phyloP scores from a whole-genome alignment of 306 rosid species.

The Glycine soja region DNA sequence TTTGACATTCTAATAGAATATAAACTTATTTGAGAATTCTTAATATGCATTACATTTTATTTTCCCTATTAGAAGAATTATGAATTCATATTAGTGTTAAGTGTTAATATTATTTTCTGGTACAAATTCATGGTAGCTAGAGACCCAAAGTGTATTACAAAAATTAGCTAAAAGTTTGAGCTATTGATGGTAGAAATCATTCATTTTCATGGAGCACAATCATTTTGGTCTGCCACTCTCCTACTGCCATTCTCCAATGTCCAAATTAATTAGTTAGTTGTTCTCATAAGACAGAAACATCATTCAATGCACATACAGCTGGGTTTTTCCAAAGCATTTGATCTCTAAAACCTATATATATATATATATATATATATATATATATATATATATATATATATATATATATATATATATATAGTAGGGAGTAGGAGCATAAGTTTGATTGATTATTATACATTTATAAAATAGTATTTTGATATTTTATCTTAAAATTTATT shows the following conservation, averaged over 20 bases:
- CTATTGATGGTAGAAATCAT: constrained; percentile 44
- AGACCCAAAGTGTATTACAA: background rate
- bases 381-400: too few relatives aligned
- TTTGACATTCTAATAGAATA: too few relatives aligned
- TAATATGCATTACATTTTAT: background rate
- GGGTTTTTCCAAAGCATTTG: background rate
- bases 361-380: too few relatives aligned
- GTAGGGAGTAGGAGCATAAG: too few relatives aligned
- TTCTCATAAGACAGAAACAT: background rate
- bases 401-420: too few relatives aligned
- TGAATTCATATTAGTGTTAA: too few relatives aligned
- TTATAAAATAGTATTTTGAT: too few relatives aligned
- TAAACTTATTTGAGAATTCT: too few relatives aligned
- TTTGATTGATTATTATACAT: too few relatives aligned
- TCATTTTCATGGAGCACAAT: constrained; percentile 42
- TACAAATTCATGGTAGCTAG: background rate
- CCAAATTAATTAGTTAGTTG: constrained; percentile 26
- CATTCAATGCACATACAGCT: constrained; percentile 6
- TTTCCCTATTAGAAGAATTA: too few relatives aligned
- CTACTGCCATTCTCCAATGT: constrained; percentile 29
- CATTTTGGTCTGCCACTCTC: constrained; percentile 57
- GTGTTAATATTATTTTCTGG: background rate
- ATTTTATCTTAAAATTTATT: too few relatives aligned
- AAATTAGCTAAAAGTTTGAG: constrained; percentile 15
- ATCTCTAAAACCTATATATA: background rate